Base-by-base conservation (phyloP, 2,329 filamentous ascomycete genomes). In the Tolypocladium album region DNA sequence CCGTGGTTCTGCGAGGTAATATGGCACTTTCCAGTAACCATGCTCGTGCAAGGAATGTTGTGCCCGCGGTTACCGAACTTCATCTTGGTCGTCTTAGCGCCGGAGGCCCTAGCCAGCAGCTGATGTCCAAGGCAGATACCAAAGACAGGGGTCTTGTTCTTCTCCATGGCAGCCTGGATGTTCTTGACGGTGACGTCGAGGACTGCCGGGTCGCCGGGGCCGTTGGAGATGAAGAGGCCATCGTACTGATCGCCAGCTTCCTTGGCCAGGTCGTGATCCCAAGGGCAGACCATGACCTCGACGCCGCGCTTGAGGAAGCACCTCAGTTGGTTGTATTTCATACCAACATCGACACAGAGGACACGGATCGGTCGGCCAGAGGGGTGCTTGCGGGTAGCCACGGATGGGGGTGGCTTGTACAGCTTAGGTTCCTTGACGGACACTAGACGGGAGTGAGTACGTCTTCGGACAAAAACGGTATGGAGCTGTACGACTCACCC, bases 1-100 rank as follows among this genome's bases (percentile, higher is more conserved):
- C 94, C 94, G 75, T 99, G 94, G 76, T 99, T 99, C 76, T 99
- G 94, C 12, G 94, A 97, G 47, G 94, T 99, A 72, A 99, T 99
- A 78, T 99, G 93, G 75, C 94, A 99, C 78, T 92, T 92, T 67
- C 94, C 94, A 53, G 93, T 96, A 66, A 97, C 81, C 83, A 96
- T 84, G 77, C 89, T 97, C 13, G 93, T 97, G 81, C 92, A 97
- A 53, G 94, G 94, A 70, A 99, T 97, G 78, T 99, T 99, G 81
- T 96, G 91, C 52, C 93, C 94, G 70, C 94, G 90, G 79, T 99
- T 99, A 78, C 94, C 94, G 70, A 97, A 99, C 82, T 97, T 97
- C 91, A 99, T 96, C 82, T 99, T 99, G 69, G 83, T 76, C 0
- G 94, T 97, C 55, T 81, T 81, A 55, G 92, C 93, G 59, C 93